These are phyloP conservation scores for Citrus sp. DNA, from an alignment of 345 rosid species.

Conservation along the genomic window DNA sequence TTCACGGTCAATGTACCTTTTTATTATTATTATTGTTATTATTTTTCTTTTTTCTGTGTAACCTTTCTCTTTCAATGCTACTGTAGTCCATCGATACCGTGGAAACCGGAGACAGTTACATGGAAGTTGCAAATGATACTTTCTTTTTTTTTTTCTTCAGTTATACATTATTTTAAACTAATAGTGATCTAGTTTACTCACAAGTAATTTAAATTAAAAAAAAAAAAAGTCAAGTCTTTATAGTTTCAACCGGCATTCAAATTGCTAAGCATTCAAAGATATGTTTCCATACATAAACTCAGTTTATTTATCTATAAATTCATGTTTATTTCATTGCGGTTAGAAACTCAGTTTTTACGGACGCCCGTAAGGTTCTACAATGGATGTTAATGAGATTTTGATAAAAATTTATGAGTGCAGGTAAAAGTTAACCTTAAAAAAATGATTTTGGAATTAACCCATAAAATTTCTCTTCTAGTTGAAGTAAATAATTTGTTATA, in stretches of 20 bases:
- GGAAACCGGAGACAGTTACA: background rate
- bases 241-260: no score
- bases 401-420: no score
- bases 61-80: conserved; percentile 9
- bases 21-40: background rate
- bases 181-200: background rate
- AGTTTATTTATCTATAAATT: no score
- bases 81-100: no score
- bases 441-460: no score
- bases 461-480: background rate
- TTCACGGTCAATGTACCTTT: conserved; percentile 43
- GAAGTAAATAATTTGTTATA: background rate
- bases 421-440: no score
- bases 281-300: no score
- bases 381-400: no score
- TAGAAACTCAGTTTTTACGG: no score
- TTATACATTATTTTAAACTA: background rate
- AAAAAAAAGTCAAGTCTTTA: background rate
- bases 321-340: no score
- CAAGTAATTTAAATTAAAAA: background rate
- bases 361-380: no score
- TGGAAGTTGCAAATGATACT: background rate
- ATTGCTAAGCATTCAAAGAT: no score
- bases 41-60: background rate
- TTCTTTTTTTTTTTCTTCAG: rapidly evolving